A percentile compares a stretch with the other conserved stretches of the same genome.
phyloP scores from a whole-genome alignment of 129 eudicot species.

The Flaveria bidentis region DNA sequence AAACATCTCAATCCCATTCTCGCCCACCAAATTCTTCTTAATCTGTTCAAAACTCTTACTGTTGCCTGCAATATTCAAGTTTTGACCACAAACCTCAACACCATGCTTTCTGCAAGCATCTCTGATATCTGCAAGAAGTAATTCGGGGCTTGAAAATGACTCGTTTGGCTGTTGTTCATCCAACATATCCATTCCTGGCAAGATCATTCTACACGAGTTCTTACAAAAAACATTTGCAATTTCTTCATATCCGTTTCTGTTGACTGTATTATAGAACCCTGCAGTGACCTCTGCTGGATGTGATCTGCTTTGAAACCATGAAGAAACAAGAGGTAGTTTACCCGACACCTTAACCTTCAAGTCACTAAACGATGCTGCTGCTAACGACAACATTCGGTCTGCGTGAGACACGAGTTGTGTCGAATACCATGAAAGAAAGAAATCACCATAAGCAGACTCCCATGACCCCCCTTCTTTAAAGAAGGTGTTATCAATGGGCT shows the following conservation, averaged over 20 bases:
- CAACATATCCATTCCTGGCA: conserved; percentile 77
- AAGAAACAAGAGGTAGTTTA: conserved; percentile 65
- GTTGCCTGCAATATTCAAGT: conserved; percentile 38
- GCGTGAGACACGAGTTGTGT: conserved; percentile 58
- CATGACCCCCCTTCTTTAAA: conserved; percentile 75
- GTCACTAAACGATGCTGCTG: conserved; percentile 53
- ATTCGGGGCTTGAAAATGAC: conserved; percentile 59
- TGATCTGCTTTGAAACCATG: conserved; percentile 63
- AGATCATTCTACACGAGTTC: conserved; percentile 51
- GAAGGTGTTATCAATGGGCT: conserved; percentile 56
- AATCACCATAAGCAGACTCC: conserved; percentile 81
- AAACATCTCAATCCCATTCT: conserved; percentile 53
- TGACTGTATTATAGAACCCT: conserved; percentile 69
- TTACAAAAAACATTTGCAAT: conserved; percentile 49
- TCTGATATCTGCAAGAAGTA: conserved; percentile 47
- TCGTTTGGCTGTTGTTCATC: conserved; percentile 58
- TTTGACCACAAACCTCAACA: conserved; percentile 60
- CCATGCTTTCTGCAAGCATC: conserved; percentile 49
- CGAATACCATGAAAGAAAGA: conserved; percentile 93
- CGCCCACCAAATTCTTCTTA: conserved; percentile 49
- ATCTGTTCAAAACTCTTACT: conserved; percentile 53
- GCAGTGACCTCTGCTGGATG: conserved; percentile 83
- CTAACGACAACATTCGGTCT: conserved; percentile 68
- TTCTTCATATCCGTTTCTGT: conserved; percentile 64
- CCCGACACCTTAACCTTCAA: conserved; percentile 45